Evolutionary conservation across 1,284 basidiomycete species (phyloP).

Genomic region (Amylostereum chailletii): DNA sequence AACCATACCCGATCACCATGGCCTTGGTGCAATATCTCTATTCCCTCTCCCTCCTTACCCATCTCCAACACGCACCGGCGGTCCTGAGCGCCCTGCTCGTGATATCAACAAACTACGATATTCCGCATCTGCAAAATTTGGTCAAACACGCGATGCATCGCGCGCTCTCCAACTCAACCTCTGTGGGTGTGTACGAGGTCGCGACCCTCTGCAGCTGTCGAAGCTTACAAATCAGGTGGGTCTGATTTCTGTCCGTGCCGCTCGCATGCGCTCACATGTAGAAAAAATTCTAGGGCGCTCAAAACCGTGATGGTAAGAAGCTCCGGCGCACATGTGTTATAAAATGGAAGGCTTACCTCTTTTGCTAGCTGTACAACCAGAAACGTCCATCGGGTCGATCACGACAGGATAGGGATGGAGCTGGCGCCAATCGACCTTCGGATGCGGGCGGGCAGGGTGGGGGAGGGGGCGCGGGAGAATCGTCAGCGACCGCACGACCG

Average conservation of each 20-base stretch:
- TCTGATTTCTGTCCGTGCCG: slow-evolving; percentile 14
- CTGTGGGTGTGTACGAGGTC: slow-evolving; percentile 88
- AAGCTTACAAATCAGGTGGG: slow-evolving; percentile 79
- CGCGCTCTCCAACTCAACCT: slow-evolving; percentile 73
- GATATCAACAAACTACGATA: slow-evolving; percentile 75
- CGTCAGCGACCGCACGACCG: slow-evolving; percentile 30
- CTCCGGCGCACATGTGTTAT: too few species aligned
- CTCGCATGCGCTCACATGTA: neutral
- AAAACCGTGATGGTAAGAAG: slow-evolving; percentile 66
- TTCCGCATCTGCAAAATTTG: slow-evolving; percentile 67
- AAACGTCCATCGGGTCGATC: slow-evolving; percentile 48
- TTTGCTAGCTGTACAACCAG: slow-evolving; percentile 54
- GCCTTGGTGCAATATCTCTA: slow-evolving; percentile 93
- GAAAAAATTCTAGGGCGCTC: slow-evolving; percentile 39
- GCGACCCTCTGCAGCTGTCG: slow-evolving; percentile 86
- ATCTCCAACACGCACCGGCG: slow-evolving; percentile 83
- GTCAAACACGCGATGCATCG: slow-evolving; percentile 91
- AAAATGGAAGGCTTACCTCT: too few species aligned
- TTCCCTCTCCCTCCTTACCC: slow-evolving; percentile 76
- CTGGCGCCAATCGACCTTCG: slow-evolving; percentile 30
- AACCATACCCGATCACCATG: slow-evolving; percentile 82
- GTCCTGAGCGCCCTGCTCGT: slow-evolving; percentile 84
- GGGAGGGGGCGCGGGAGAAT: slow-evolving; percentile 24
- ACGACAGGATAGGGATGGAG: slow-evolving; percentile 39
- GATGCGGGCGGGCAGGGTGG: slow-evolving; percentile 28